A percentile compares a stretch with the other conserved stretches of the same genome.
These are phyloP conservation scores for Didymella arachidicola DNA, from an alignment of 2,329 filamentous ascomycete genomes.

Conservation along the genomic window DNA sequence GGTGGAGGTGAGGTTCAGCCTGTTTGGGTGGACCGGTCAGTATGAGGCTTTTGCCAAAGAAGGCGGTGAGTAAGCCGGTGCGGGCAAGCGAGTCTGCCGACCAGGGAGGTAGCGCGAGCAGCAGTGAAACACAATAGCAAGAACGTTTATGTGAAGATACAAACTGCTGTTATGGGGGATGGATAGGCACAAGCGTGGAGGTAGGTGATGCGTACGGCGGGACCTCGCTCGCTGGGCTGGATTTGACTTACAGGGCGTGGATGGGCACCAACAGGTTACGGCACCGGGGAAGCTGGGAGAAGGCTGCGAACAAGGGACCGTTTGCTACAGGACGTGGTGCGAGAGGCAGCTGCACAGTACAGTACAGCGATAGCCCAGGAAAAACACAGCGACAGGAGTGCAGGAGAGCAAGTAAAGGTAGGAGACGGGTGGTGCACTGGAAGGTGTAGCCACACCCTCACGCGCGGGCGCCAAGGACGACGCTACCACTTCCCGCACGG, in stretches of 20 bases:
- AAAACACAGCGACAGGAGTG: conserved; percentile 38
- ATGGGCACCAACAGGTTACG: conserved; percentile 49
- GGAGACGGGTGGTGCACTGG: conserved; percentile 28
- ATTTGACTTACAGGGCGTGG: conserved; percentile 47
- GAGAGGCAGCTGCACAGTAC: conserved; percentile 41
- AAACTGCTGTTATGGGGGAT: conserved; percentile 22
- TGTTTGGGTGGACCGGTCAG: conserved; percentile 51
- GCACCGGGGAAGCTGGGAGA: conserved; percentile 27
- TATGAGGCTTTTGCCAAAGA: conserved; percentile 51
- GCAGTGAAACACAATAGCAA: conserved; percentile 22
- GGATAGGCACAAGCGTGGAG: conserved; percentile 29
- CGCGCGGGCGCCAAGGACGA: conserved; percentile 6
- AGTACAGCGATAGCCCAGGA: conserved; percentile 36
- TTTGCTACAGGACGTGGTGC: conserved; percentile 27
- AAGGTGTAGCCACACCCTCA: conserved; percentile 16
- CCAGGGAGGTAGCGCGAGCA: conserved; percentile 25
- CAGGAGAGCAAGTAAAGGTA: conserved; percentile 33
- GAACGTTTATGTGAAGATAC: not conserved
- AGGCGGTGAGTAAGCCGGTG: conserved; percentile 54
- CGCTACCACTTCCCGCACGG: conserved; percentile 17
- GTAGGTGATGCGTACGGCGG: conserved; percentile 31
- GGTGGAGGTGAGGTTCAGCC: conserved; percentile 44
- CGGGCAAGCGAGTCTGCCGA: conserved; percentile 33
- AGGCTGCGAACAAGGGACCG: conserved; percentile 23
- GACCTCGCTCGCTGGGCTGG: conserved; percentile 36